Conservation (phyloP, 768 basidiomycete species). For the Pisolithus albus region DNA sequence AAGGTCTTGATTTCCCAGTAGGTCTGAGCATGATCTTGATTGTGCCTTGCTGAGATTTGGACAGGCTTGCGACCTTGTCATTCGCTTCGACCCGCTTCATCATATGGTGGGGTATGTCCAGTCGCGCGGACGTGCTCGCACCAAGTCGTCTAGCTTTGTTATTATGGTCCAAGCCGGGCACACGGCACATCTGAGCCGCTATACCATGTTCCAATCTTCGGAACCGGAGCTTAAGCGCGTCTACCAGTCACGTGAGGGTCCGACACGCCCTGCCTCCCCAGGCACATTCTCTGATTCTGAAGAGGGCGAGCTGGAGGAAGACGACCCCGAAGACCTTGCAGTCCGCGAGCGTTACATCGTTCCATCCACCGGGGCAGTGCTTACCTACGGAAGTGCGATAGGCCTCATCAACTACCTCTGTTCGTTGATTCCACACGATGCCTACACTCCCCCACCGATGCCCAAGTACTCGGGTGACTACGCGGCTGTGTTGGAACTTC, state of each 20-base stretch:
- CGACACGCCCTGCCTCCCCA: slow-evolving; percentile 23
- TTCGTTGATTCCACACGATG: slow-evolving; percentile 65
- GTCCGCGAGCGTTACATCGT: slow-evolving; percentile 72
- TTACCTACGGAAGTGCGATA: slow-evolving; percentile 74
- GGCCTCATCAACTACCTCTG: slow-evolving; percentile 70
- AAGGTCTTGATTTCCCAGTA: slow-evolving; percentile 86
- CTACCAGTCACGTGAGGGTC: slow-evolving; percentile 48
- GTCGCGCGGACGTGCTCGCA: slow-evolving; percentile 80
- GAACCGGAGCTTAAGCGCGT: slow-evolving; percentile 60
- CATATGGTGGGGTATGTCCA: slow-evolving; percentile 88
- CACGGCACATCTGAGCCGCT: slow-evolving; percentile 47
- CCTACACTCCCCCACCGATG: slow-evolving; percentile 52
- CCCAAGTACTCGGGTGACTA: slow-evolving; percentile 64
- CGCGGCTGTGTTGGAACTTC: slow-evolving; percentile 51
- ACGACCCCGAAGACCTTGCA: slow-evolving; percentile 50
- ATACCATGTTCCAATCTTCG: slow-evolving; percentile 47
- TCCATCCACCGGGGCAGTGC: slow-evolving; percentile 62
- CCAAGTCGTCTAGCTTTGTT: slow-evolving; percentile 67
- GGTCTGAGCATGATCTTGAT: slow-evolving; percentile 13
- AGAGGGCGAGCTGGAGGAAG: slow-evolving; percentile 35
- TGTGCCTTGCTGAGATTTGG: not conserved
- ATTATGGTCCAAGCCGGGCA: slow-evolving; percentile 71
- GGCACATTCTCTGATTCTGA: slow-evolving; percentile 21
- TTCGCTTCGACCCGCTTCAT: slow-evolving; percentile 76
- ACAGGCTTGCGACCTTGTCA: slow-evolving; percentile 80